Percentiles rank a stretch among this genome's conserved stretches.
phyloP scores from a whole-genome alignment of 2,329 filamentous ascomycete genomes.

The Penicillium nordicum region DNA sequence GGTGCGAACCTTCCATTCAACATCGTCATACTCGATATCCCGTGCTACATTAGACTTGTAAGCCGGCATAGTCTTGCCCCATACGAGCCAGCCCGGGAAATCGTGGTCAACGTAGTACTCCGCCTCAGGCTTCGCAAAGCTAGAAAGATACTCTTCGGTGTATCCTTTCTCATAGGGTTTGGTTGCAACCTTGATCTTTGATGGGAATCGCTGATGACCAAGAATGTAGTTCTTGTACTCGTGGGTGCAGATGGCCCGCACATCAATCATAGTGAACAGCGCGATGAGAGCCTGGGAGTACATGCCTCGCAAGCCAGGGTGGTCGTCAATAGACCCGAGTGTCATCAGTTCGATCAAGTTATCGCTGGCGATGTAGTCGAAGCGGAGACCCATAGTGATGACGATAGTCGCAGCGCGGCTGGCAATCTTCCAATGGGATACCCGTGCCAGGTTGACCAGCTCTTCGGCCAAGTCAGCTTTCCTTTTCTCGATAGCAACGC shows the following conservation, averaged over 20 bases:
- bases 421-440: constrained; percentile 95
- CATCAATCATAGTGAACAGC: constrained; percentile 80
- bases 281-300: constrained; percentile 77
- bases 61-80: constrained; percentile 82
- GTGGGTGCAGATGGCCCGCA: constrained; percentile 80
- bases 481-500: constrained; percentile 73
- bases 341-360: constrained; percentile 81
- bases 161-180: constrained; percentile 71
- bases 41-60: constrained; percentile 66
- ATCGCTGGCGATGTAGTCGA: constrained; percentile 77
- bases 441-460: constrained; percentile 70
- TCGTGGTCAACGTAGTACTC: constrained; percentile 91
- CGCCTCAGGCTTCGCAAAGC: constrained; percentile 72
- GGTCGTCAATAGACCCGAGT: constrained; percentile 79
- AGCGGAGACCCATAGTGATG: constrained; percentile 85
- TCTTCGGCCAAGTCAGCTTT: constrained; percentile 79
- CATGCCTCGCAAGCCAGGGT: constrained; percentile 77
- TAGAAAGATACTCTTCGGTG: constrained; percentile 72
- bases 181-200: constrained; percentile 71
- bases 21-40: constrained; percentile 73
- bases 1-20: constrained; percentile 68
- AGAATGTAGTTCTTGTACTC: constrained; percentile 82
- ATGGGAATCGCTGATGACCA: constrained; percentile 72
- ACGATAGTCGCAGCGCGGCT: constrained; percentile 86
- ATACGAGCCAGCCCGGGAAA: constrained; percentile 93